Base-by-base conservation (phyloP, 2,329 filamentous ascomycete genomes). In the Calonectria henricotiae region DNA sequence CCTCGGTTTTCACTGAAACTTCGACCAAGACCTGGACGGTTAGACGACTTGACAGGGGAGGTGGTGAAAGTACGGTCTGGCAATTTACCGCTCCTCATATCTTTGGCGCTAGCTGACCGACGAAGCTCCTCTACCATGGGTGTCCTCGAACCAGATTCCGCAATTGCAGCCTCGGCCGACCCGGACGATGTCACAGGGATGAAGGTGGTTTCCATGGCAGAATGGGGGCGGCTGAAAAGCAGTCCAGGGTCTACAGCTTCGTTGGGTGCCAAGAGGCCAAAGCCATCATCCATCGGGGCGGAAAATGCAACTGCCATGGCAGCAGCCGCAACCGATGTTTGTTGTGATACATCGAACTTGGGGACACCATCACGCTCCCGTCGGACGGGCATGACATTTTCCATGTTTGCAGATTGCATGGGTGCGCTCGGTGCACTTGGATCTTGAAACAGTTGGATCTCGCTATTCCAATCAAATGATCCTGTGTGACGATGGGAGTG, bases 161-260 rank as follows among this genome's bases (percentile, higher is more conserved):
- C 73, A 54, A 80, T 77, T 13, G 73, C 75, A 41, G 73, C 75
- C 61, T 81, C 79, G 5, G 78, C 77, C 17, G 78, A 76, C 15
- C 76, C 75, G 20, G 77, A 73, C 20, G 78, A 76, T n/a, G 79
- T 72, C 46, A 80, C 74, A 12, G 74, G 69, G 44, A 79, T 75
- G 49, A 81, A 84, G 55, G 78, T 78, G 27, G 83, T 70, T 46
- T 86, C 83, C 81, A 88, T 84, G 64, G 79, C 77, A 4, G 86
- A 85, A 13, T 84, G 84, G 27, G 88, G 86, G 12, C 85, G 84
- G 71, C 86, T 88, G 76, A 89, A 89, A 8, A 92, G 80, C 17
- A 92, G 81, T 8, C 88, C 89, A 1, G 90, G 90, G 73, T 92
- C 85, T 6, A 92, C 89, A n/a, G 84, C 87, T 8, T 84, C 83